Evolutionary conservation across 169 alveolate species (phyloP), one percentile per base, ranked within the genome.

Genomic region (Plasmodium relictum): DNA sequence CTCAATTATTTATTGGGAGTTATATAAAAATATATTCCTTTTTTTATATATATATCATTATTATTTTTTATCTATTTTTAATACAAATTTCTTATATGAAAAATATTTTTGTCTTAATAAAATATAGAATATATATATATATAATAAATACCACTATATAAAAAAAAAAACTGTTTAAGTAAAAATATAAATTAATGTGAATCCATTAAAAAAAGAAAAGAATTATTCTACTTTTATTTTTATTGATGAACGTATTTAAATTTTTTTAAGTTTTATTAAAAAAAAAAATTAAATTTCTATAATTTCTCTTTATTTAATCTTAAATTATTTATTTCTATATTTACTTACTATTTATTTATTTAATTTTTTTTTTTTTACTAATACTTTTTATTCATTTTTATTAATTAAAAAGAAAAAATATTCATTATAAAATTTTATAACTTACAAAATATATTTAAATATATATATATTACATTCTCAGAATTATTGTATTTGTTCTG

Each of bases 281-380:
- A 14, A 6, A 48, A 48, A 48, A 48, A 48, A 2, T 31, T 48
- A 48, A 48, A 2, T 48, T 48, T 44, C 9, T 44, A 44, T 48
- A 48, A 14, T 14, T 2, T 48, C 58, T 0, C 1, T 48, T 0
- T 6, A 48, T 14, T 2, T 9, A 48, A 48, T 14, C 1, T 48
- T 14, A 10, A 9, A 56, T 4, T 18, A 18, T 14, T 26, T 65
- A 65, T 39, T 14, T 20, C 14, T 65, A 24, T 63, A 63, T 63
- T 14, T 37, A 9, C 20, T 3, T 24, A 10, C 6, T 5, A 7
- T 22, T 7, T 6, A 8, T 8, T 61, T 61, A 18, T 61, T 61
- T 61, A 18, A 18, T 61, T 61, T 61, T 61, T 61, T 61, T 61
- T 61, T 61, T 54, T 16, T n/a, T 54, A 10, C 6, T 16, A 16